A percentile compares a stretch with the other conserved stretches of the same genome.
Evolutionary conservation across 345 rosid genomes (phyloP).

Genomic region (Trapa incisa): DNA sequence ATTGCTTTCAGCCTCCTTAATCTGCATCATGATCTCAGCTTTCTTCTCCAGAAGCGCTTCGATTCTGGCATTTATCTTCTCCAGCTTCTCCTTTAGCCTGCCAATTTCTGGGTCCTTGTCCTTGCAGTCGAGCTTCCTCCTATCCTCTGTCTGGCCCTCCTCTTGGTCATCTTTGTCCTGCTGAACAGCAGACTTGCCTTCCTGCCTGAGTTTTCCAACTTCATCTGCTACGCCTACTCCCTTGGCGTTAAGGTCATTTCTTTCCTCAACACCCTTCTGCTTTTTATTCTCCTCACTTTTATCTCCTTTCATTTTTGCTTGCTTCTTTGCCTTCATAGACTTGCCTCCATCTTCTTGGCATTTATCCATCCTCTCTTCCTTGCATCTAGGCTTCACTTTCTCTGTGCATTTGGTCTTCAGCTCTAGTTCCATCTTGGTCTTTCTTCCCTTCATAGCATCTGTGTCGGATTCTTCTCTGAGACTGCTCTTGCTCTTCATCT

Average conservation of each 20-base stretch:
- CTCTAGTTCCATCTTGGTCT: conserved; percentile 36
- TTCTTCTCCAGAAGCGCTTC: conserved; percentile 37
- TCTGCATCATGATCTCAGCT: conserved; percentile 37
- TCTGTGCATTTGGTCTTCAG: conserved; percentile 45
- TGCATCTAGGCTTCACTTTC: conserved; percentile 29
- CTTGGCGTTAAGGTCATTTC: conserved; percentile 16
- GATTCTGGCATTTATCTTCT: conserved; percentile 46
- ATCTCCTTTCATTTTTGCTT: too few relatives aligned
- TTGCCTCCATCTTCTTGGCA: neutral
- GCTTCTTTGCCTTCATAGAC: too few relatives aligned
- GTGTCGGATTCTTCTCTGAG: neutral
- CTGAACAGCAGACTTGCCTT: conserved; percentile 18
- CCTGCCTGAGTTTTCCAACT: conserved; percentile 15
- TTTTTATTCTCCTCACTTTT: conserved; percentile 13
- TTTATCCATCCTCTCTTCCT: conserved; percentile 10
- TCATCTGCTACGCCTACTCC: conserved; percentile 15
- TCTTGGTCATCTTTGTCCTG: conserved; percentile 18
- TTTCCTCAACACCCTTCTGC: neutral
- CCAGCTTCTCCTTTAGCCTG: conserved; percentile 41
- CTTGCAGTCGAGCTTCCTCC: conserved; percentile 32
- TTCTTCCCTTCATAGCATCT: conserved; percentile 19
- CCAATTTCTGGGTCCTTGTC: conserved; percentile 30
- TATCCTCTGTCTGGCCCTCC: conserved; percentile 30
- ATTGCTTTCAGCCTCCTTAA: conserved; percentile 36
- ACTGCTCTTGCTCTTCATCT: conserved; percentile 25